Evolutionary conservation across 2,329 filamentous ascomycete species (phyloP).

Genomic region (Cordyceps javanica): DNA sequence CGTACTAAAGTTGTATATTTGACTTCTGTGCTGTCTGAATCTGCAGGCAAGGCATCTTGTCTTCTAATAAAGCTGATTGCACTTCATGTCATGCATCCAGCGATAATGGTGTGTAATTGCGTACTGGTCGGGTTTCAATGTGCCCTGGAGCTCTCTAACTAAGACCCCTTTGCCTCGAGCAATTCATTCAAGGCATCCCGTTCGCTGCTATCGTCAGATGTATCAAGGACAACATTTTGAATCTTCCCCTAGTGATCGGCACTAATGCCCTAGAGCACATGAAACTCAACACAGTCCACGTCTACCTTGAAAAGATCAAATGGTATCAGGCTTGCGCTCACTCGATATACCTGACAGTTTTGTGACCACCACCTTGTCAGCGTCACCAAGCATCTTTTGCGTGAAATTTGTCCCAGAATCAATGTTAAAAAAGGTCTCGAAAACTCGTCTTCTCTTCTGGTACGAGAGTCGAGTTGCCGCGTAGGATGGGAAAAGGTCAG

Average conservation of each 20-base stretch:
- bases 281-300: conserved; percentile 21
- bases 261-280: conserved; percentile 18
- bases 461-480: conserved; percentile 20
- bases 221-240: conserved; percentile 19
- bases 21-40: too few relatives aligned
- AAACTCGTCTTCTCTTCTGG: conserved; percentile 15
- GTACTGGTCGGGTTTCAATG: conserved; percentile 8
- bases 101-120: conserved; percentile 11
- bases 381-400: conserved; percentile 6
- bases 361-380: conserved; percentile 12
- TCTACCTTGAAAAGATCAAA: conserved; percentile 25
- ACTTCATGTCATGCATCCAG: too few relatives aligned
- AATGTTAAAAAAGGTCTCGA: conserved; percentile 1
- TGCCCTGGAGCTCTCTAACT: conserved; percentile 12
- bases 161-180: conserved; percentile 18
- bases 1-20: too few relatives aligned
- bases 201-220: conserved; percentile 15
- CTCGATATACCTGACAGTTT: conserved; percentile 18
- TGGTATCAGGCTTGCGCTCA: conserved; percentile 11
- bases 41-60: too few relatives aligned
- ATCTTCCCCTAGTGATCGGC: conserved; percentile 19
- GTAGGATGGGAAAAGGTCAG: conserved; percentile 19
- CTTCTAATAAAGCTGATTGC: too few relatives aligned
- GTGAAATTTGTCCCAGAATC: conserved; percentile 8
- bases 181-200: conserved; percentile 15